A percentile compares a stretch with the other conserved stretches of the same genome.
Evolutionary conservation across 306 rosid species (phyloP).

Genomic region (Quillaja saponaria): DNA sequence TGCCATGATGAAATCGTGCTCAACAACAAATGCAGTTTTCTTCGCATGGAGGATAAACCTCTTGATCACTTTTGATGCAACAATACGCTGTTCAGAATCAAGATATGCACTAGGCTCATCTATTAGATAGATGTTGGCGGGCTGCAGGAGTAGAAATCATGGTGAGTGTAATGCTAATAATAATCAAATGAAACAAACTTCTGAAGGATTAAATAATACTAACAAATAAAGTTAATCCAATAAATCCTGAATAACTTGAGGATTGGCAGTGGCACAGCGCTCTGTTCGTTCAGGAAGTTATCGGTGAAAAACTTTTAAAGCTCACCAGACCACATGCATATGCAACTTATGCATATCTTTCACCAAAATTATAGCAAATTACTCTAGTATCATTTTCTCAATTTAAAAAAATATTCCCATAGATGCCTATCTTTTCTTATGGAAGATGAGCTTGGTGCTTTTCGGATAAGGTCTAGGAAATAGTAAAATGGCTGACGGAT

Average conservation of each 20-base stretch:
- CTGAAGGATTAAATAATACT: neutral
- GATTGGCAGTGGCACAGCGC: slow-evolving; percentile 2
- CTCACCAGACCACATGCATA: too few species aligned
- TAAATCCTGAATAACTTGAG: slow-evolving; percentile 10
- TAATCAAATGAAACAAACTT: slow-evolving; percentile 7
- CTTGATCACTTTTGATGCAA: slow-evolving; percentile 94
- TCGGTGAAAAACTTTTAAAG: too few species aligned
- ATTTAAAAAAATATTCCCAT: too few species aligned
- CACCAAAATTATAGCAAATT: too few species aligned
- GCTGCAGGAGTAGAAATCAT: slow-evolving; percentile 53
- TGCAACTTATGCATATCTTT: too few species aligned
- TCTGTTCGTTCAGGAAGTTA: neutral
- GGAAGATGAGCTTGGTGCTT: too few species aligned
- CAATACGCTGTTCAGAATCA: slow-evolving; percentile 96
- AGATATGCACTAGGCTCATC: slow-evolving; percentile 99
- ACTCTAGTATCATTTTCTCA: too few species aligned
- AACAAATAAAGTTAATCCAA: slow-evolving; percentile 26
- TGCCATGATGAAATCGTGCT: slow-evolving; percentile 98
- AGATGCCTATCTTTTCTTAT: too few species aligned
- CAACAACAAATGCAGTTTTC: slow-evolving; percentile 96
- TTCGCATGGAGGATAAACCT: slow-evolving; percentile 96
- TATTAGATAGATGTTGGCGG: slow-evolving; percentile 92
- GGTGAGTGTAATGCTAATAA: slow-evolving; percentile 1
- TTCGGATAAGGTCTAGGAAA: too few species aligned
- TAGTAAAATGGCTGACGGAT: too few species aligned